Conservation (phyloP, 1,139 yeast species). For the Pichia sp. region DNA sequence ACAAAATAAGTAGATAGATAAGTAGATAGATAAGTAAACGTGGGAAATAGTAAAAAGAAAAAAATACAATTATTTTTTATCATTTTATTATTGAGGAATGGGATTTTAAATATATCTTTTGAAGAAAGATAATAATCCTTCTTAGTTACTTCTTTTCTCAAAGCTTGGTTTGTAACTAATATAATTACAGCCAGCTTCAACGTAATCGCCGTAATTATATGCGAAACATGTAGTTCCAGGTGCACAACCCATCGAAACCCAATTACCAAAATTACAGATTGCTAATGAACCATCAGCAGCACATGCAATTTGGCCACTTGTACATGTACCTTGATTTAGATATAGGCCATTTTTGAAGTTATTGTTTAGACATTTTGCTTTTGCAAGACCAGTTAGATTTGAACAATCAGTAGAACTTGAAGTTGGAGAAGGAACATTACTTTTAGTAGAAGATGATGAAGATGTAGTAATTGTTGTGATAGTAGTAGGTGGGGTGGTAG, state of each 20-base stretch:
- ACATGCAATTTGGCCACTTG: slow-evolving; percentile 46
- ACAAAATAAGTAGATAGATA: too few relatives aligned
- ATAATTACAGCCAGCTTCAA: slow-evolving; percentile 37
- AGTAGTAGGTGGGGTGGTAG: slow-evolving; percentile 15
- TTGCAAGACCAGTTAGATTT: slow-evolving; percentile 31
- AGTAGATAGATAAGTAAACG: too few relatives aligned
- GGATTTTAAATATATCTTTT: slow-evolving; percentile 25
- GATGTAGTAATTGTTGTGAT: slow-evolving; percentile 19
- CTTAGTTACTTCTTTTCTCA: slow-evolving; percentile 24
- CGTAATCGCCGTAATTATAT: slow-evolving; percentile 33
- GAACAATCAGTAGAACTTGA: slow-evolving; percentile 32
- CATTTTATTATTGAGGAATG: background rate
- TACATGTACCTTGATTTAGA: slow-evolving; percentile 36
- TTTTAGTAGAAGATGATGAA: background rate
- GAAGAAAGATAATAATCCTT: slow-evolving; percentile 16
- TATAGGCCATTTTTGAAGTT: slow-evolving; percentile 31
- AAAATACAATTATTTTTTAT: too few relatives aligned
- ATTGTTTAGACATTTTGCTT: slow-evolving; percentile 37
- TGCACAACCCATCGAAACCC: slow-evolving; percentile 53
- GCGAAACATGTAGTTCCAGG: slow-evolving; percentile 56
- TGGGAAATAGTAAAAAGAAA: too few relatives aligned
- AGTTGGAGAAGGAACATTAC: too few relatives aligned
- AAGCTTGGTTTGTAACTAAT: slow-evolving; percentile 21
- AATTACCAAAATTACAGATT: slow-evolving; percentile 46
- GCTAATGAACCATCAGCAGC: slow-evolving; percentile 43